A percentile compares a stretch with the other conserved stretches of the same genome.
Conservation (phyloP, 306 rosid species). For the Neltuma alba region DNA sequence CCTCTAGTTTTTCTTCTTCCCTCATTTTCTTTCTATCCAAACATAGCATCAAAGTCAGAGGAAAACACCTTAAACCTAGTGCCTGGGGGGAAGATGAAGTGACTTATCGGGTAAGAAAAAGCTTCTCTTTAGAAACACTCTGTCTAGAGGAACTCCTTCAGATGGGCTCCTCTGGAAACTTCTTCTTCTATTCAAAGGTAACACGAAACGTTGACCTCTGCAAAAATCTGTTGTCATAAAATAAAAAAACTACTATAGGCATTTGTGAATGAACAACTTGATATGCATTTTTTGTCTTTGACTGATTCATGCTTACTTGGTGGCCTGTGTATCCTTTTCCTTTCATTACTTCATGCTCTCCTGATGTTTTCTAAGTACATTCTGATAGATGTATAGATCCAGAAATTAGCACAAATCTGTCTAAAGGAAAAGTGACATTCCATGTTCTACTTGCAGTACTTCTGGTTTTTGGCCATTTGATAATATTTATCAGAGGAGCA, state of each 20-base stretch:
- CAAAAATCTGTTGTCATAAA: neutral
- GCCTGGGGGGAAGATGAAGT: too few relatives aligned
- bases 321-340: neutral
- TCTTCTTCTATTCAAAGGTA: too few relatives aligned
- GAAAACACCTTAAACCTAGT: too few relatives aligned
- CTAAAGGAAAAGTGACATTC: constrained; percentile 51
- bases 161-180: too few relatives aligned
- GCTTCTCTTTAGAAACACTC: too few relatives aligned
- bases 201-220: too few relatives aligned
- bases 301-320: neutral
- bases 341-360: constrained; percentile 8
- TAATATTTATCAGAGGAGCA: neutral
- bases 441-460: constrained; percentile 49
- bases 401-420: constrained; percentile 45
- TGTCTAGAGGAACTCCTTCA: too few relatives aligned
- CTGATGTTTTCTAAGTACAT: constrained; percentile 18
- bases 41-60: too few relatives aligned
- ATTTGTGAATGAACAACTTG: constrained; percentile 2
- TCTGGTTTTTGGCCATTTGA: constrained; percentile 8
- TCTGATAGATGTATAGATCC: constrained; percentile 35
- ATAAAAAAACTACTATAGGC: neutral
- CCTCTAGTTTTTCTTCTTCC: too few relatives aligned
- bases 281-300: neutral
- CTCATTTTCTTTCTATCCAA: too few relatives aligned
- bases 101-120: too few relatives aligned